Evolutionary conservation across 495 filamentous ascomycete species (phyloP).

Genomic region (Choiromyces venosus): DNA sequence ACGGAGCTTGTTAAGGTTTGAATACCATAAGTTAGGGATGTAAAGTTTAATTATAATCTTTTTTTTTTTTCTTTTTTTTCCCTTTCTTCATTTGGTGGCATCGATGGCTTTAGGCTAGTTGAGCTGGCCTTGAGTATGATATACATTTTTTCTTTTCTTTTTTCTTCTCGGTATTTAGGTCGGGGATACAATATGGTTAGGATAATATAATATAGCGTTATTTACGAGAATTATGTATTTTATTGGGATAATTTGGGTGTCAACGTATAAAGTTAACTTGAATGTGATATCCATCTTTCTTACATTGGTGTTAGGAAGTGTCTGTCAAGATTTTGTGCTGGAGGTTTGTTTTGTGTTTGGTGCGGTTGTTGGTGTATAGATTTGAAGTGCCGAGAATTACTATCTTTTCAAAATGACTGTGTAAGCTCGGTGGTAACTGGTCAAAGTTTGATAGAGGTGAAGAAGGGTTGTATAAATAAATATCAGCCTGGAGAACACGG

Average conservation of each 20-base stretch:
- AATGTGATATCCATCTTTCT: not conserved
- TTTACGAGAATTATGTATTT: not conserved
- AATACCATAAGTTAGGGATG: conserved; percentile 41
- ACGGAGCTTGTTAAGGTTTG: not conserved
- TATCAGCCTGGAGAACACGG: no score
- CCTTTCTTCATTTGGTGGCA: not conserved
- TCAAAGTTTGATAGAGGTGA: no score
- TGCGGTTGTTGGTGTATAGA: no score
- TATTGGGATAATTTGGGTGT: not conserved
- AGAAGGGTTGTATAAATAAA: no score
- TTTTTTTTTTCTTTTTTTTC: not conserved
- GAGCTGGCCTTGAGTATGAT: not conserved
- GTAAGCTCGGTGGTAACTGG: not conserved
- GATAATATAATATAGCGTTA: not conserved
- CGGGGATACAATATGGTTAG: not conserved
- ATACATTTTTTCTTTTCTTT: not conserved
- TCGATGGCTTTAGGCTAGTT: not conserved
- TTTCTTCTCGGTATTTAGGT: not conserved
- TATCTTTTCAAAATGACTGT: not conserved
- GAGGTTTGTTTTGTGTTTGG: not conserved
- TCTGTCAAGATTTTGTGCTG: not conserved
- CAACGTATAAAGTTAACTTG: not conserved
- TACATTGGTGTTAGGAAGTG: not conserved
- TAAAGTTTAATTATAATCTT: not conserved
- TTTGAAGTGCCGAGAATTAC: no score